Conservation (phyloP, 139 green algal genomes). For the Chlamydomonas eustigma region DNA sequence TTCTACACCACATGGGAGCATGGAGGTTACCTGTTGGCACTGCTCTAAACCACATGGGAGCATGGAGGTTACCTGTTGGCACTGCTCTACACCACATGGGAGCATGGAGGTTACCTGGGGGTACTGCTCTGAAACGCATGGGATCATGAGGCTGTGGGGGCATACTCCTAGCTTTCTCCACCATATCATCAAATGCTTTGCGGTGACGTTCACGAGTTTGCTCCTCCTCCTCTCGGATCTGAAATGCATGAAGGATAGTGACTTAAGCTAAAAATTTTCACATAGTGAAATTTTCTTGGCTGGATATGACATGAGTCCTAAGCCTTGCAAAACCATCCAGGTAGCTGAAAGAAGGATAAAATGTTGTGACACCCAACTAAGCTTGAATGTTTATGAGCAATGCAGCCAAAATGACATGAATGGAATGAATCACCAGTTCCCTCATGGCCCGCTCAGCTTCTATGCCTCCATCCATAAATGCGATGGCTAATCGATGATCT, state of each 20-base stretch:
- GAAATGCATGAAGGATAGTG: no score
- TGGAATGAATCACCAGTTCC: constrained; percentile 6
- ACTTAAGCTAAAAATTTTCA: no score
- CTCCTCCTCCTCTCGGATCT: constrained; percentile 40
- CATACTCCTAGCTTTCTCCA: constrained; percentile 38
- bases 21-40: constrained; percentile 37
- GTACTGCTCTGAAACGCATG: constrained; percentile 62
- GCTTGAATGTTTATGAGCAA: no score
- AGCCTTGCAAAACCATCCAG: no score
- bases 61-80: constrained; percentile 42
- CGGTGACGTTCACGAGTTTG: constrained; percentile 34
- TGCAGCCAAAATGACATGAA: no score
- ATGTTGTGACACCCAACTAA: no score
- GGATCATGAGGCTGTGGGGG: constrained; percentile 46
- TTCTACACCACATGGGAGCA: constrained; percentile 15
- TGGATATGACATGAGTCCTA: no score
- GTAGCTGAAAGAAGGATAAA: no score
- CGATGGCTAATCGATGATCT: constrained; percentile 55
- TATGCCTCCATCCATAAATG: constrained; percentile 45
- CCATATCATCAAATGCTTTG: constrained; percentile 60
- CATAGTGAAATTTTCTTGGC: no score
- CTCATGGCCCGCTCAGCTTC: constrained; percentile 41
- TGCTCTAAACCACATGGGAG: constrained; percentile 63
- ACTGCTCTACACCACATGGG: constrained; percentile 27
- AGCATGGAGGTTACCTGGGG: constrained; percentile 27